Evolutionary conservation across 768 basidiomycete genomes (phyloP), one percentile per base, ranked within the genome.

Genomic region (Tylopilus cervinicoccineus): DNA sequence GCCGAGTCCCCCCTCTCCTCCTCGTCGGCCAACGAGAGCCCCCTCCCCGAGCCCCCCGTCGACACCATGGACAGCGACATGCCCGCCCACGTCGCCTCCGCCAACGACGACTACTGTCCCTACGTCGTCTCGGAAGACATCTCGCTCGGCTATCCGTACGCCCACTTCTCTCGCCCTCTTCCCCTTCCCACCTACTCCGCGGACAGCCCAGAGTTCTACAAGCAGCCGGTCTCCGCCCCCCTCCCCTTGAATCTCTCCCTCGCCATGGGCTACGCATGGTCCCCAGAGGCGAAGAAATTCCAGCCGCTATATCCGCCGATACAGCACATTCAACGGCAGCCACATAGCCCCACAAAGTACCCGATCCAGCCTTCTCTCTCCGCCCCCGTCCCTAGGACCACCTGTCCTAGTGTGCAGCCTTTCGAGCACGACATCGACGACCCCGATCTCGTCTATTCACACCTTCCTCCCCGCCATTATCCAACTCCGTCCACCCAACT

Each of bases 1-100:
- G 53, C 65, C 1, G 65, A 67, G 40, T 74, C 74, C 4, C 72
- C 73, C 24, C 63, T 70, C 46, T 74, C 75, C 7, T 70, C 70
- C 6, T 64, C 64, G 12, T 73, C 73, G 4, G 63, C 63, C 43
- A 68, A 69, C 53, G 68, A 62, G 56, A 73, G 71, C 36, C 73
- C 72, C 13, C 60, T 72, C 17, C 67, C 73, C 0, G 72, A 73
- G 13, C 60, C 66, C 6, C 59, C 60, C 52, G 52, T 71, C 51
- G 70, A 73, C 45, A 60, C 11, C 16, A 67, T 67, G 67, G 65
- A 67, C 37, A 47, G 49, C 45, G 65, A 69, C 52, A 28, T 46
- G 3, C 43, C 58, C 0, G 50, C 67, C 42, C 65, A 58, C 20
- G 60, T 59, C 52, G 58, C 53, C 20, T 55, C 50, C 3, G 56